Conservation (phyloP, 202 grass and related monocot genomes). For the Thinopyrum obtusiflorum region DNA sequence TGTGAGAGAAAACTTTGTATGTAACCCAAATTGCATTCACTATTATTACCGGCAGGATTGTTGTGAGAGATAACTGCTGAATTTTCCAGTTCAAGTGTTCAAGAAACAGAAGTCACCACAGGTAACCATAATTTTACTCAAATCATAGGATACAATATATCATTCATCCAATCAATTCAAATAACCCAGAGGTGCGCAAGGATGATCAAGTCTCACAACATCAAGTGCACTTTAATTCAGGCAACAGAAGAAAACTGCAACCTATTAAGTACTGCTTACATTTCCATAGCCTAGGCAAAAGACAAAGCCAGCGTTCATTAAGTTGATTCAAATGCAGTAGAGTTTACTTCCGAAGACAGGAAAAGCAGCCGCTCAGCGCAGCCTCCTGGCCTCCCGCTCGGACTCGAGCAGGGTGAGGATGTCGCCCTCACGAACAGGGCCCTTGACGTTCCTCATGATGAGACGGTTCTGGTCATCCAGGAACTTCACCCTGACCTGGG, state of each 20-base stretch:
- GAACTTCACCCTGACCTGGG: conserved; percentile 90
- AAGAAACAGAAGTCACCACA: too few species aligned
- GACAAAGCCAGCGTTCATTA: conserved; percentile 25
- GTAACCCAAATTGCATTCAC: too few species aligned
- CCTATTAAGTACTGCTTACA: conserved; percentile 20
- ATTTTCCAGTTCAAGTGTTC: too few species aligned
- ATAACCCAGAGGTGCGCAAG: neutral
- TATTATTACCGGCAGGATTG: too few species aligned
- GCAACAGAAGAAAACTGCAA: conserved; percentile 37
- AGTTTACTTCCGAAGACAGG: conserved; percentile 4
- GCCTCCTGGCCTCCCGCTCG: conserved; percentile 84
- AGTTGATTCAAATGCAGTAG: conserved; percentile 30
- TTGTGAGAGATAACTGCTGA: too few species aligned
- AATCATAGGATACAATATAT: neutral
- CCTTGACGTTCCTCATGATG: conserved; percentile 94
- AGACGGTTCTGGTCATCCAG: conserved; percentile 92
- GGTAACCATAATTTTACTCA: too few species aligned
- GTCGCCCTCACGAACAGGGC: conserved; percentile 71
- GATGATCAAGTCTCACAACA: neutral
- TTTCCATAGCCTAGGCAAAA: conserved; percentile 21
- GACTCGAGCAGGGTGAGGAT: conserved; percentile 83
- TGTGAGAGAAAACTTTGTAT: too few species aligned
- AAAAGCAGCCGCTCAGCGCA: conserved; percentile 41
- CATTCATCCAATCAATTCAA: conserved; percentile 3
- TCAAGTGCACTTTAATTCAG: neutral